Percentiles rank a stretch among this genome's conserved stretches.
These are phyloP conservation scores for Sarcomyxa edulis DNA, from an alignment of 768 basidiomycete genomes.

Conservation along the genomic window DNA sequence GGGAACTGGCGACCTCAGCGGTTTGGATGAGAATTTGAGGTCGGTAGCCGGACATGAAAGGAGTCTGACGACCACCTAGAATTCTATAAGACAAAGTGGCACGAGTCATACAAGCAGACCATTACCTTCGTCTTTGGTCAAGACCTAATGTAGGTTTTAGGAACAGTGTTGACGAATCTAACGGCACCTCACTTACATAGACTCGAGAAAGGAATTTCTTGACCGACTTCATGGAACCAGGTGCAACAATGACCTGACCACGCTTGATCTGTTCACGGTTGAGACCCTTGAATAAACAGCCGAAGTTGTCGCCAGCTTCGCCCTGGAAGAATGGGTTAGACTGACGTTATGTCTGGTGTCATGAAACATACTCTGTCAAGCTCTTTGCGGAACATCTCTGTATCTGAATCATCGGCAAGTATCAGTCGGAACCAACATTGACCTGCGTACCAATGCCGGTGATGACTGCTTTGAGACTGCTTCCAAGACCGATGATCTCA, in stretches of 20 bases:
- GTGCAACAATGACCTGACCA: conserved; percentile 86
- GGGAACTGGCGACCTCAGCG: conserved; percentile 81
- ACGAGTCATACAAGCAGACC: not conserved
- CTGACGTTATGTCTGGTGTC: too few relatives aligned
- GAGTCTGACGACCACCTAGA: conserved; percentile 79
- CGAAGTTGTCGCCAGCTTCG: conserved; percentile 99
- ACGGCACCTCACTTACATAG: conserved; percentile 52
- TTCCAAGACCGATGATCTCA: conserved; percentile 86
- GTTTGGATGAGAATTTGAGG: conserved; percentile 96
- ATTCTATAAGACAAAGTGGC: conserved; percentile 10
- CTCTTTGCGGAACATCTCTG: conserved; percentile 99
- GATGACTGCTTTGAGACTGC: conserved; percentile 81
- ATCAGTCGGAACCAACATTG: not conserved
- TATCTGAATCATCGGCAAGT: conserved; percentile 3
- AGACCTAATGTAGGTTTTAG: too few relatives aligned
- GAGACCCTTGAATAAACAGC: conserved; percentile 90
- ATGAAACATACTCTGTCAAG: conserved; percentile 71
- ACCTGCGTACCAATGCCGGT: conserved; percentile 80
- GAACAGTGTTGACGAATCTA: too few relatives aligned
- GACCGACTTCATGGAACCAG: conserved; percentile 89
- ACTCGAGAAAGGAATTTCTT: conserved; percentile 94
- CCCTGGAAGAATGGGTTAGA: too few relatives aligned
- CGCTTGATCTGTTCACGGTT: conserved; percentile 95
- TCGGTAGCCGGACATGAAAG: conserved; percentile 91
- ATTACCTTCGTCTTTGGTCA: conserved; percentile 79